Percentiles rank a stretch among this genome's conserved stretches.
Conservation (phyloP, 306 rosid species). For the Glycine tomentella region DNA sequence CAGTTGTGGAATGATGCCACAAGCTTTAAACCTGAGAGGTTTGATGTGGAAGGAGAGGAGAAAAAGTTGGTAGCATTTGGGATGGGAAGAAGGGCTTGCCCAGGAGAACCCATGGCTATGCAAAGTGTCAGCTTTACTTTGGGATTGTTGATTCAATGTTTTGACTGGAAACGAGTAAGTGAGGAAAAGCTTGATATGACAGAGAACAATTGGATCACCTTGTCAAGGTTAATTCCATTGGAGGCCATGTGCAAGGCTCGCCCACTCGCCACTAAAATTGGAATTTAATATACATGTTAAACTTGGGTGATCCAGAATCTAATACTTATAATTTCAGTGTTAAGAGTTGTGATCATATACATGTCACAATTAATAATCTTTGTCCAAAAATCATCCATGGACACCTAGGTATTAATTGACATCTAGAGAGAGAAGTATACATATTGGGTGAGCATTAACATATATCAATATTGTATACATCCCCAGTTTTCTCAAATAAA, state of each 20-base stretch:
- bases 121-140: conserved; percentile 1
- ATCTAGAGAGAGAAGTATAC: too few species aligned
- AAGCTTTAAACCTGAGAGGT: conserved; percentile 50
- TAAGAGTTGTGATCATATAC: too few species aligned
- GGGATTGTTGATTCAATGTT: conserved; percentile 31
- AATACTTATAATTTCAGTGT: too few species aligned
- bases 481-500: too few species aligned
- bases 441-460: not conserved
- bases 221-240: conserved; percentile 19
- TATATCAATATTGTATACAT: too few species aligned
- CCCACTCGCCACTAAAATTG: not conserved
- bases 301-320: too few species aligned
- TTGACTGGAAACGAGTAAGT: conserved; percentile 24
- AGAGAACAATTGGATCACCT: not conserved
- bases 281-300: not conserved
- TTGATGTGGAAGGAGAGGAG: conserved; percentile 40
- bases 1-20: conserved; percentile 48
- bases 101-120: conserved; percentile 37
- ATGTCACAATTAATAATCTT: too few species aligned
- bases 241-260: conserved; percentile 31
- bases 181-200: conserved; percentile 32
- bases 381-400: too few species aligned
- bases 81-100: conserved; percentile 46
- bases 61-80: conserved; percentile 43
- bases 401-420: too few species aligned